Evolutionary conservation across 1,284 basidiomycete species (phyloP).

Genomic region (Sphaerobolus stellatus): DNA sequence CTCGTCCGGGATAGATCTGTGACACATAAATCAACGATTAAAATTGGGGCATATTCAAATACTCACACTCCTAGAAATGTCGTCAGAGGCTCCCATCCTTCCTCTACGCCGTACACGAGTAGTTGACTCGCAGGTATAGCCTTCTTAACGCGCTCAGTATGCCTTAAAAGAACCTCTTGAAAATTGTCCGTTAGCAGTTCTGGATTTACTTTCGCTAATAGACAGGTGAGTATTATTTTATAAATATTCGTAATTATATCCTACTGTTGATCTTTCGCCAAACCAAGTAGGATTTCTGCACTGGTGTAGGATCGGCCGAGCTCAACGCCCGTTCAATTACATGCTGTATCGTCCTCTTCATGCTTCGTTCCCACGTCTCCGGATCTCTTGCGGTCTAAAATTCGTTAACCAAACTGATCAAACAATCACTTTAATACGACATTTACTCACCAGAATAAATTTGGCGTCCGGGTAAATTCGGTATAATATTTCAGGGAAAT

Average conservation of each 20-base stretch:
- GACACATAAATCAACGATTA: too few species aligned
- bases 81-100: background rate
- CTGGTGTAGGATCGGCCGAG: background rate
- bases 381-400: background rate
- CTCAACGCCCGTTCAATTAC: background rate
- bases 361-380: background rate
- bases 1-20: too few species aligned
- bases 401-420: background rate
- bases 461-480: background rate
- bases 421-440: background rate
- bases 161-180: background rate
- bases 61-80: slow-evolving; percentile 1
- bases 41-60: background rate
- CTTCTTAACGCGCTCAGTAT: background rate
- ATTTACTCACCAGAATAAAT: background rate
- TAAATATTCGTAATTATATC: too few species aligned
- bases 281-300: too few species aligned
- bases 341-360: background rate
- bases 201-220: too few species aligned
- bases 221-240: too few species aligned
- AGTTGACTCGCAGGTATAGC: background rate
- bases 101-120: background rate
- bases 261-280: too few species aligned
- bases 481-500: background rate
- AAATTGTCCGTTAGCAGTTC: too few species aligned